A percentile compares a stretch with the other conserved stretches of the same genome.
phyloP scores from a whole-genome alignment of 345 rosid species.

The Lumnitzera racemosa region DNA sequence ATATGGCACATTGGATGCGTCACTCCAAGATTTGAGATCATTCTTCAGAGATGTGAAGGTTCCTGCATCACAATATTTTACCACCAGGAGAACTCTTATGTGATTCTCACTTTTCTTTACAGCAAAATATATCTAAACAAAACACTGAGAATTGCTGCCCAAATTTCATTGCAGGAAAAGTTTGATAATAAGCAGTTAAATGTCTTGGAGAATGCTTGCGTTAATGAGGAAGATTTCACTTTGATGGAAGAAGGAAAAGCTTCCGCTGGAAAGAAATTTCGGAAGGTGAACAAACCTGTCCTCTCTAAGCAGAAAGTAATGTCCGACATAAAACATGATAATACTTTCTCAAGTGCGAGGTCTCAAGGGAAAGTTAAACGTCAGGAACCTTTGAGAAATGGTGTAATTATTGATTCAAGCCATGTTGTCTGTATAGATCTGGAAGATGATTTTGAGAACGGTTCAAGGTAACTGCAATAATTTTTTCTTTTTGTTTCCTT shows the following conservation, averaged over 20 bases:
- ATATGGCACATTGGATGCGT: constrained; percentile 47
- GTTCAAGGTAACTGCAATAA: constrained; percentile 42
- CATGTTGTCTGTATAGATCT: constrained; percentile 41
- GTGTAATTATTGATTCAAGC: constrained; percentile 21
- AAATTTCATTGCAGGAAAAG: constrained; percentile 40
- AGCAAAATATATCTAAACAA: no score
- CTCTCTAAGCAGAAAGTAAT: constrained; percentile 13
- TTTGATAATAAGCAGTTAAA: constrained; percentile 29
- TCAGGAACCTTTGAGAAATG: constrained; percentile 27
- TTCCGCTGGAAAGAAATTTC: constrained; percentile 21
- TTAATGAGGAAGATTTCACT: constrained; percentile 16
- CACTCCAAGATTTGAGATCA: constrained; percentile 54
- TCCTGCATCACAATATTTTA: background rate
- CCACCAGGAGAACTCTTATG: constrained; percentile 1
- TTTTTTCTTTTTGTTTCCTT: no score
- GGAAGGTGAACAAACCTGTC: constrained; percentile 28
- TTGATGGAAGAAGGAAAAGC: constrained; percentile 18
- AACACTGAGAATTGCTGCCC: constrained; percentile 1
- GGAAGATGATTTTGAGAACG: constrained; percentile 34
- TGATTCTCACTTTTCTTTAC: background rate
- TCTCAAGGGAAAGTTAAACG: constrained; percentile 22
- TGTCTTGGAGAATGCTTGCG: constrained; percentile 17
- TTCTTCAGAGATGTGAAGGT: constrained; percentile 86
- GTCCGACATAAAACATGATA: constrained; percentile 21
- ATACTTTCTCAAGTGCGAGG: constrained; percentile 14